Evolutionary conservation across 768 basidiomycete species (phyloP), one percentile per base, ranked within the genome.

Genomic region (Leccinellum rugosiceps): DNA sequence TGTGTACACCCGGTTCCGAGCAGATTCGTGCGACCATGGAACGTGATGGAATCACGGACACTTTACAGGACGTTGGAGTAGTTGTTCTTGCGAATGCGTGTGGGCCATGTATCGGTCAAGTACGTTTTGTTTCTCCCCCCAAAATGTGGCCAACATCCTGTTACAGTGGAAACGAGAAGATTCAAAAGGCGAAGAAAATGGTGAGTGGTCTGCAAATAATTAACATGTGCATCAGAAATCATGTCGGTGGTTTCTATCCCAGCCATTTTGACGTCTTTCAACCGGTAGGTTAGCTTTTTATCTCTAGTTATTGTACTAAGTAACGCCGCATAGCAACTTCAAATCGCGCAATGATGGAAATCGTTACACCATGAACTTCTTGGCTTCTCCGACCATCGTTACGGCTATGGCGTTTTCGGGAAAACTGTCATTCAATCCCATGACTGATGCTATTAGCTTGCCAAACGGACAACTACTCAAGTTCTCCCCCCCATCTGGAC

Each of bases 391-490:
- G 1, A 96, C 94, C 32, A 81, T 97, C 57, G 97, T 98, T 19
- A 98, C 97, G 21, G 97, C 97, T 1, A 94, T 96, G 92, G 86
- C 95, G 1, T 98, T 98, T 75, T 88, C 93, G 9, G 97, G 96
- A 38, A 88, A 84, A 68, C 80, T 98, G 44, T 87, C 91, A 11
- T 99, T 99, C 78, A 95, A 98, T 69, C 97, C 97, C 2, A 79
- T 88, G 65, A 88, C 84, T 17, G 97, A 99, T 73, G 77, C 82
- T 14, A 76, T 87, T 77, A 46, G 61, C 62, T 72, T 86, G 48
- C 82, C 88, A 48, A 83, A 87, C 41, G 97, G 96, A 23, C 77
- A 83, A 65, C 66, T 73, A 11, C 98, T 98, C 81, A 87, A 82
- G 69, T 98, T 99, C 75, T 72, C 79, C 1, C 83, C 97, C 1